These are phyloP conservation scores for Lipomyces yamanashiensis DNA, from an alignment of 805 yeast genomes.

Conservation along the genomic window DNA sequence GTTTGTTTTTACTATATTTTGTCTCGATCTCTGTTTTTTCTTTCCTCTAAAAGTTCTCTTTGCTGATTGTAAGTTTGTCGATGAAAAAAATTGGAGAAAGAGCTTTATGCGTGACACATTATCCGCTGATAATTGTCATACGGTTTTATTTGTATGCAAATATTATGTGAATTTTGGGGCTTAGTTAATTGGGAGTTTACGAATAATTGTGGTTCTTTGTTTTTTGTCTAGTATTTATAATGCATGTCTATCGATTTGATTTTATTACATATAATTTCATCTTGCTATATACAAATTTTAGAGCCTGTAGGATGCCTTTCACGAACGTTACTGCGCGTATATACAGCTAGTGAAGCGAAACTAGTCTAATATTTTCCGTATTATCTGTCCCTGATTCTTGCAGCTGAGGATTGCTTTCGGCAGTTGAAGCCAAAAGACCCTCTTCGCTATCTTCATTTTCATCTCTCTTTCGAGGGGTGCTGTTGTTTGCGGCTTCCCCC, in stretches of 20 bases:
- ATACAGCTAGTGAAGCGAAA: not conserved
- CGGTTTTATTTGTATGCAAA: not conserved
- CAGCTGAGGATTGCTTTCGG: too few species aligned
- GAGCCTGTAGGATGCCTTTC: too few species aligned
- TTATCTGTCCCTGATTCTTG: not conserved
- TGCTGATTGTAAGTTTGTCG: not conserved
- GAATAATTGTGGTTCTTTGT: slow-evolving; percentile 6
- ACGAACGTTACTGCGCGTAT: too few species aligned
- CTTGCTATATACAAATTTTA: not conserved
- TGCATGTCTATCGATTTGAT: not conserved
- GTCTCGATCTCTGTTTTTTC: not conserved
- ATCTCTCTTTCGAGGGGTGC: not conserved
- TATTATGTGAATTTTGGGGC: slow-evolving; percentile 9
- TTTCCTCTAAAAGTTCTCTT: not conserved
- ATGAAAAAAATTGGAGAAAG: not conserved
- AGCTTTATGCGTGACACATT: not conserved
- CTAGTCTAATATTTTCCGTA: not conserved
- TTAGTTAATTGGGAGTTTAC: slow-evolving; percentile 7
- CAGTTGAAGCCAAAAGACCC: not conserved
- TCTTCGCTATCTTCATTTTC: not conserved
- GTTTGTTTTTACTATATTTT: not conserved
- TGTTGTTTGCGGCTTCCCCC: not conserved
- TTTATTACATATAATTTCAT: not conserved
- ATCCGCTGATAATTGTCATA: not conserved
- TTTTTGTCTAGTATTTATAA: not conserved